Evolutionary conservation across 768 basidiomycete species (phyloP).

Genomic region (Pisolithus microcarpus): DNA sequence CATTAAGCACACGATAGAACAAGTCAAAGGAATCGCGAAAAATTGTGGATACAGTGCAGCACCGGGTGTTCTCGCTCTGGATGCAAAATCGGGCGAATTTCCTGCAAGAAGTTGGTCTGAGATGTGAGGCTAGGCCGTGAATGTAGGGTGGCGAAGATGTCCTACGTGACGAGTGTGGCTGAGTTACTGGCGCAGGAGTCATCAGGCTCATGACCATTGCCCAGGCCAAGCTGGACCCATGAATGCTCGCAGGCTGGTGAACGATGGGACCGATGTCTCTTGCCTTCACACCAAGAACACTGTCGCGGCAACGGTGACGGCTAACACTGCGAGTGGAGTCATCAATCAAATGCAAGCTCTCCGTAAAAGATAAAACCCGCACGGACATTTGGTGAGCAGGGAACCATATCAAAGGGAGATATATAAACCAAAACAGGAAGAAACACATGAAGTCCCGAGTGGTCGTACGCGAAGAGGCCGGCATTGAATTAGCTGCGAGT

Average conservation of each 20-base stretch:
- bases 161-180: slow-evolving; percentile 65
- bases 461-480: slow-evolving; percentile 66
- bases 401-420: slow-evolving; percentile 75
- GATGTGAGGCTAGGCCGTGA: slow-evolving; percentile 7
- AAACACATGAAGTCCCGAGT: slow-evolving; percentile 75
- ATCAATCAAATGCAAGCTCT: slow-evolving; percentile 2
- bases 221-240: slow-evolving; percentile 69
- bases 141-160: neutral
- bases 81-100: slow-evolving; percentile 77
- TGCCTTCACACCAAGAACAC: slow-evolving; percentile 69
- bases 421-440: slow-evolving; percentile 82
- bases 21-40: slow-evolving; percentile 63
- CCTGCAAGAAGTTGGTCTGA: slow-evolving; percentile 26
- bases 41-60: slow-evolving; percentile 63
- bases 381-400: slow-evolving; percentile 74
- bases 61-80: slow-evolving; percentile 46
- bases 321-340: slow-evolving; percentile 25
- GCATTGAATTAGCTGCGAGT: slow-evolving; percentile 55
- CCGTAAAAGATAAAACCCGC: slow-evolving; percentile 6
- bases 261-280: slow-evolving; percentile 74
- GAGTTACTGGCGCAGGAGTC: slow-evolving; percentile 77
- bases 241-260: slow-evolving; percentile 51
- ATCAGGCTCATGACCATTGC: slow-evolving; percentile 65
- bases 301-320: slow-evolving; percentile 63
- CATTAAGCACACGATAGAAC: slow-evolving; percentile 69